These are phyloP conservation scores for Colletotrichum gloeosporioides DNA, from an alignment of 2,329 filamentous ascomycete species.

Conservation along the genomic window DNA sequence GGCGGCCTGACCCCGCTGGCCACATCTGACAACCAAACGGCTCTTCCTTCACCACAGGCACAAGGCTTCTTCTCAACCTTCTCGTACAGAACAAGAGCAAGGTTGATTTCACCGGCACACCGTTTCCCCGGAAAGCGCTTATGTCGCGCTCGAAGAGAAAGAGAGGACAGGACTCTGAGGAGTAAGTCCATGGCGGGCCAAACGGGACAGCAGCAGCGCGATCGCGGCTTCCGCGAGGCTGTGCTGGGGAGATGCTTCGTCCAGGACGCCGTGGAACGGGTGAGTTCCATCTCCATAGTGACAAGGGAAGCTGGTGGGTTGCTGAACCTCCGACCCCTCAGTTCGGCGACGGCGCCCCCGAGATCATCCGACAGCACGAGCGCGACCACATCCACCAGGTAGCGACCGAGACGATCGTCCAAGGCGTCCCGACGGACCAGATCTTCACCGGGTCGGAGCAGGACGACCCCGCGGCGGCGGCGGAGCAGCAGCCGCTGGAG, in stretches of 20 bases:
- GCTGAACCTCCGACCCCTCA: constrained; percentile 22
- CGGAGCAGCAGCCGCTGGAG: not conserved
- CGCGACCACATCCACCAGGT: constrained; percentile 28
- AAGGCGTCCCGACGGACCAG: constrained; percentile 16
- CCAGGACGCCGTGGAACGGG: constrained; percentile 42
- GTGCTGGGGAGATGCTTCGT: constrained; percentile 40
- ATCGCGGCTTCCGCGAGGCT: constrained; percentile 26
- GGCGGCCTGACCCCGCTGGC: not conserved
- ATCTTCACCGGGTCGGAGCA: constrained; percentile 3
- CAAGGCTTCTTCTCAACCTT: not conserved
- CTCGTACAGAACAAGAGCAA: not conserved
- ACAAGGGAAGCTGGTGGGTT: not conserved
- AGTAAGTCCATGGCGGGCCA: constrained; percentile 20
- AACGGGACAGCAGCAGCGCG: not conserved
- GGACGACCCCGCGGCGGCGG: not conserved
- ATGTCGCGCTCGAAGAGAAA: constrained; percentile 18
- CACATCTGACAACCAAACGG: not conserved
- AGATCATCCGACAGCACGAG: constrained; percentile 40
- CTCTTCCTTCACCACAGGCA: not conserved
- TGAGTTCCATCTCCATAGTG: constrained; percentile 24
- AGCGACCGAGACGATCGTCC: not conserved
- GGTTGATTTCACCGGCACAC: not conserved
- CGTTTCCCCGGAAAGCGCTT: not conserved
- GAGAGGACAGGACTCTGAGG: constrained; percentile 15
- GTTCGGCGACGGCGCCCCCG: constrained; percentile 41